A percentile compares a stretch with the other conserved stretches of the same genome.
Conservation (phyloP, 1,284 basidiomycete genomes). For the Apiotrichum akiyoshidainum region DNA sequence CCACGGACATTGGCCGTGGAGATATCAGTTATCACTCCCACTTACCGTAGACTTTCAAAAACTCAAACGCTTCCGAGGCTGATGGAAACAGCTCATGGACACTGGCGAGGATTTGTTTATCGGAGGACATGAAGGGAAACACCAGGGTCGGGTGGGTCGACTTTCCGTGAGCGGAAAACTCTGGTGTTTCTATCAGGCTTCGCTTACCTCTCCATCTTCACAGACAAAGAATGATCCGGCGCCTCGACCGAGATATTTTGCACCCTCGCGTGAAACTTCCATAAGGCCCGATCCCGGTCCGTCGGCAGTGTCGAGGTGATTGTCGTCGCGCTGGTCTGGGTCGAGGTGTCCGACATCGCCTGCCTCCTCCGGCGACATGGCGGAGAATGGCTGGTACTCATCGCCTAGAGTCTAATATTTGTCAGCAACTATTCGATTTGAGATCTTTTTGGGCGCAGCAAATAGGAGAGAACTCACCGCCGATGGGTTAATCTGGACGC, state of each 20-base stretch:
- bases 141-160: constrained; percentile 10
- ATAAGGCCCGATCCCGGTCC: constrained; percentile 13
- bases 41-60: constrained; percentile 16
- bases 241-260: constrained; percentile 24
- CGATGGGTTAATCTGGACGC: neutral
- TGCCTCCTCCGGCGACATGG: constrained; percentile 13
- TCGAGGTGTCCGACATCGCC: constrained; percentile 3
- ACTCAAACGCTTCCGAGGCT: constrained; percentile 11
- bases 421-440: too few relatives aligned
- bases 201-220: constrained; percentile 20
- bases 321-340: constrained; percentile 15
- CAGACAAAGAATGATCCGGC: constrained; percentile 24
- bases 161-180: constrained; percentile 17
- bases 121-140: constrained; percentile 19
- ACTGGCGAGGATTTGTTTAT: constrained; percentile 4
- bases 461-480: neutral
- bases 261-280: constrained; percentile 16
- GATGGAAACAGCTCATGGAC: constrained; percentile 20
- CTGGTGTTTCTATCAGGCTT: neutral
- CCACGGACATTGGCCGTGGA: too few relatives aligned
- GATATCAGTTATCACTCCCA: neutral
- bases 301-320: constrained; percentile 16
- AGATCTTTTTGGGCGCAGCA: neutral
- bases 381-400: constrained; percentile 20
- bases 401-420: neutral